A percentile compares a stretch with the other conserved stretches of the same genome.
Conservation (phyloP, 1,284 basidiomycete species). For the Sporisorium scitamineum region DNA sequence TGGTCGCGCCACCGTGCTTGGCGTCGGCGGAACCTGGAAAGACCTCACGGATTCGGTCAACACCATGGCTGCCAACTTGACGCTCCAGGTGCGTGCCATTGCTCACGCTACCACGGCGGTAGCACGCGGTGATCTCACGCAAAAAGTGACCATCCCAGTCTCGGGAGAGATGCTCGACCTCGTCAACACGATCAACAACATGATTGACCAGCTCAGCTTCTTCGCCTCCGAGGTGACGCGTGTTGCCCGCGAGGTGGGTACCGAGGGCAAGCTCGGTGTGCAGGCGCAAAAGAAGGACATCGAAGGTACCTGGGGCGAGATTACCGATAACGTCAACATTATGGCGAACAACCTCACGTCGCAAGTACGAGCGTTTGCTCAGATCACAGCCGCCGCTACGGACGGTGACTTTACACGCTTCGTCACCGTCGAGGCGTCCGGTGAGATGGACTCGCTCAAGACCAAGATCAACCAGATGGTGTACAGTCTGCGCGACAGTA, state of each 20-base stretch:
- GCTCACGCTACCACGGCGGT: slow-evolving; percentile 95
- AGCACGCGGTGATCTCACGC: slow-evolving; percentile 90
- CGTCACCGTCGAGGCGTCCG: slow-evolving; percentile 97
- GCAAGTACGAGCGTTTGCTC: slow-evolving; percentile 98
- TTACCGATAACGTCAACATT: slow-evolving; percentile 79
- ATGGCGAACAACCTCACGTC: slow-evolving; percentile 87
- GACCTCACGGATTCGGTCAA: slow-evolving; percentile 85
- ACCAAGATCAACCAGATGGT: slow-evolving; percentile 99
- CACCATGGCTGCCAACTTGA: slow-evolving; percentile 77
- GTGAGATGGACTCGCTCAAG: slow-evolving; percentile 99
- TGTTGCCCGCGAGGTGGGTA: slow-evolving; percentile 93
- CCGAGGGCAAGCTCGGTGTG: slow-evolving; percentile 95
- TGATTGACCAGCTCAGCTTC: slow-evolving; percentile 77
- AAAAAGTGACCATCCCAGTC: slow-evolving; percentile 91
- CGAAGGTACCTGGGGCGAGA: slow-evolving; percentile 98
- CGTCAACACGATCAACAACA: slow-evolving; percentile 76
- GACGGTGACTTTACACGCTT: slow-evolving; percentile 99
- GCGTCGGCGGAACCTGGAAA: slow-evolving; percentile 70
- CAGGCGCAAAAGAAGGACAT: slow-evolving; percentile 97
- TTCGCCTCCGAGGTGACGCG: slow-evolving; percentile 95
- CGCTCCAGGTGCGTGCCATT: slow-evolving; percentile 93
- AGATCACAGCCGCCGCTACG: slow-evolving; percentile 98
- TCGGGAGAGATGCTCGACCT: slow-evolving; percentile 95
- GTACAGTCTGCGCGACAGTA: slow-evolving; percentile 93
- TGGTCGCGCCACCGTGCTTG: slow-evolving; percentile 68